These are phyloP conservation scores for Leishmania amazonensis DNA, from an alignment of 208 protist species.

Conservation along the genomic window DNA sequence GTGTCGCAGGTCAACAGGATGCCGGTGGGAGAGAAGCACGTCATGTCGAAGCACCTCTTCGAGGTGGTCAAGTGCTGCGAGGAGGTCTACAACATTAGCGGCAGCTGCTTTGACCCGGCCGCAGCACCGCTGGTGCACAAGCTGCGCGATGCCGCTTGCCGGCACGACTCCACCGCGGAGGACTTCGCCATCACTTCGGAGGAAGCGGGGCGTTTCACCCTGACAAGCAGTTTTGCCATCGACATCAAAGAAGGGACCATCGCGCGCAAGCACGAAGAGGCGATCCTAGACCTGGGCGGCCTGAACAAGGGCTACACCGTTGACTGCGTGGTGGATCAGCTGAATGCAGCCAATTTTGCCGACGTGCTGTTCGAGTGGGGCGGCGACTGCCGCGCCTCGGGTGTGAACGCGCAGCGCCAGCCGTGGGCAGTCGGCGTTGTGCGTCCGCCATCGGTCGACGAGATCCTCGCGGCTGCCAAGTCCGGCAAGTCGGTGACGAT, in stretches of 20 bases:
- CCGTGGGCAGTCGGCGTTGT: constrained; percentile 59
- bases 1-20: constrained; percentile 50
- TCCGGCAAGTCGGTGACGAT: constrained; percentile 34
- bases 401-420: constrained; percentile 36
- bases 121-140: constrained; percentile 29
- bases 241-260: constrained; percentile 46
- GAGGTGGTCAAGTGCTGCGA: constrained; percentile 51
- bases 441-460: constrained; percentile 45
- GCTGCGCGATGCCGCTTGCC: constrained; percentile 33
- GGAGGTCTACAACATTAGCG: constrained; percentile 42
- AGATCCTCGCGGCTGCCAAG: constrained; percentile 28
- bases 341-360: constrained; percentile 45
- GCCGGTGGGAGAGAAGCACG: constrained; percentile 39
- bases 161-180: constrained; percentile 10
- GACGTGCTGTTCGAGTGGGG: constrained; percentile 74
- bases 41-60: constrained; percentile 51
- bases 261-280: constrained; percentile 47
- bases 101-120: constrained; percentile 60
- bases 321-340: constrained; percentile 55
- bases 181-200: constrained; percentile 32
- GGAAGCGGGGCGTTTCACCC: constrained; percentile 29
- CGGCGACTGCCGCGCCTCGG: constrained; percentile 51
- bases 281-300: constrained; percentile 57
- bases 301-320: constrained; percentile 72
- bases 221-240: constrained; percentile 47